These are phyloP conservation scores for Hypomontagnella submonticulosa DNA, from an alignment of 495 filamentous ascomycete genomes.

Conservation along the genomic window DNA sequence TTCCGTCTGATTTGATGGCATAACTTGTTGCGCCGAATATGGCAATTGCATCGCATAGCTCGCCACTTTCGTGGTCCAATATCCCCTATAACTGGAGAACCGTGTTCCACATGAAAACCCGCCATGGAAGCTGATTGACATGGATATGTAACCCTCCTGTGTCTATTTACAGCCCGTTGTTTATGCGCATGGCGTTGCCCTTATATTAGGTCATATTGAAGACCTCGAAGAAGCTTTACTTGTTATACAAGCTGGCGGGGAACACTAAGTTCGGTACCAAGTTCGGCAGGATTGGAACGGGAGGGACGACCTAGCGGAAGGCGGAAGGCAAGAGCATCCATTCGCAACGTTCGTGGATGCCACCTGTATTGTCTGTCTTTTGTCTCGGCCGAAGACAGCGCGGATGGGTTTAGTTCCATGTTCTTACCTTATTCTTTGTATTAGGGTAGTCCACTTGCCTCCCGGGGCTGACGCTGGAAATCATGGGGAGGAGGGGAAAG, in stretches of 20 bases:
- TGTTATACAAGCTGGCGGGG: background rate
- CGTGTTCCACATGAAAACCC: background rate
- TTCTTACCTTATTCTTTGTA: slow-evolving; percentile 8
- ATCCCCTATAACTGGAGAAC: background rate
- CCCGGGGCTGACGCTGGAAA: slow-evolving; percentile 19
- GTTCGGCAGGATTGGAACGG: background rate
- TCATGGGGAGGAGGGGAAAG: slow-evolving; percentile 12
- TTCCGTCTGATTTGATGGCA: no score
- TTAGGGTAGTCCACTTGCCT: slow-evolving; percentile 30
- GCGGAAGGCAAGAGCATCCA: background rate
- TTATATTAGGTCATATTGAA: no score
- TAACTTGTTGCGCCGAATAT: no score
- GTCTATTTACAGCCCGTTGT: no score
- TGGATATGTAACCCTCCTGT: no score
- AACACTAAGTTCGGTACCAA: no score
- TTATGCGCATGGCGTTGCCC: no score
- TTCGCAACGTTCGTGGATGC: no score
- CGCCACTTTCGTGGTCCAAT: no score
- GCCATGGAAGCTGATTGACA: background rate
- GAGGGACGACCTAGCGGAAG: background rate
- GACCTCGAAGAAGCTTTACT: no score
- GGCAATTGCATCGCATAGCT: no score
- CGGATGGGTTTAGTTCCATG: background rate
- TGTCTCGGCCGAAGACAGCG: slow-evolving; percentile 3
- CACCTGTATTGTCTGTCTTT: background rate